These are phyloP conservation scores for Erodium texanum DNA, from an alignment of 441 rosid species.

Conservation along the genomic window DNA sequence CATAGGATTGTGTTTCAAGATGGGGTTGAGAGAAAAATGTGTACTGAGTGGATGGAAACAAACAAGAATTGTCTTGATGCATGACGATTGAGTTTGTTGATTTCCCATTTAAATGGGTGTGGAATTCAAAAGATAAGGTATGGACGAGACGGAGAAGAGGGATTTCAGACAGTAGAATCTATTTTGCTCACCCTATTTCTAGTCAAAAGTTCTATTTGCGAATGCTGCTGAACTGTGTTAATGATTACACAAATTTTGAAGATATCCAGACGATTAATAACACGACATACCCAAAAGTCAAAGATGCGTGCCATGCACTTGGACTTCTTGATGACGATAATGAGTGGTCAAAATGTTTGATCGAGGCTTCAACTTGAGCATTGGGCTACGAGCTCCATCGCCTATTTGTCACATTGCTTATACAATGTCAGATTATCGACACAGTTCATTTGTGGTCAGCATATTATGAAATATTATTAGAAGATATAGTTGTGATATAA, in stretches of 20 bases:
- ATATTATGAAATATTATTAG: too few species aligned
- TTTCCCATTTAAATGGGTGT: neutral
- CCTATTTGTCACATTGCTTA: neutral
- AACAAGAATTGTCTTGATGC: neutral
- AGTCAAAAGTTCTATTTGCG: neutral
- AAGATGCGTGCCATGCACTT: neutral
- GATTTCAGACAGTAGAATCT: neutral
- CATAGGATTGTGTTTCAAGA: too few species aligned
- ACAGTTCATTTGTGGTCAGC: neutral
- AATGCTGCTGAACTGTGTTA: neutral
- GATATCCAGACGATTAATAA: slow-evolving; percentile 6
- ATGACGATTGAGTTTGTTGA: neutral
- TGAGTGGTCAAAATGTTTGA: slow-evolving; percentile 6
- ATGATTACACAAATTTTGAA: neutral
- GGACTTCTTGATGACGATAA: slow-evolving; percentile 10
- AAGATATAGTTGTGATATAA: too few species aligned
- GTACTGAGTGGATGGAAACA: neutral
- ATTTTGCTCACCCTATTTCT: neutral
- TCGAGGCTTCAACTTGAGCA: neutral
- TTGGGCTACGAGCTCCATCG: neutral
- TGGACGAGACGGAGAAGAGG: neutral
- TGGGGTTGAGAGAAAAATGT: neutral
- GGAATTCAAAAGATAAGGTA: neutral
- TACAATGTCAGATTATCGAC: neutral
- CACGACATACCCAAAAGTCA: neutral